Percentiles rank a stretch among this genome's conserved stretches.
Evolutionary conservation across 192 early-diverging fungal genomes (phyloP).

Genomic region (Backusella circina): DNA sequence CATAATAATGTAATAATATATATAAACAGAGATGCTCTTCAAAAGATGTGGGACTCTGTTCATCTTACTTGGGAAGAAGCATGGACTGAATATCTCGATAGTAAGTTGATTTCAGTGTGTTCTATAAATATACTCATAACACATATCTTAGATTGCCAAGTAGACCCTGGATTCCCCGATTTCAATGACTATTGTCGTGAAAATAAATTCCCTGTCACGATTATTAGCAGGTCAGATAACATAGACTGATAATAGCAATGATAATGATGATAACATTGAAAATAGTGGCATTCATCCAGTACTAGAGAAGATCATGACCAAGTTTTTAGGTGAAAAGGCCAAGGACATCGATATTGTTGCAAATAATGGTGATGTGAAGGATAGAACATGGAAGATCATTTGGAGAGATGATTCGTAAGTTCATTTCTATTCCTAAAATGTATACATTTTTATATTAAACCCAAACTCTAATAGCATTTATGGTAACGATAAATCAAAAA

Average conservation of each 20-base stretch:
- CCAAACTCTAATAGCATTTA: constrained; percentile 35
- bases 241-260: neutral
- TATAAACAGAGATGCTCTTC: constrained; percentile 22
- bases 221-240: constrained; percentile 49
- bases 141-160: constrained; percentile 37
- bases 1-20: neutral
- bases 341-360: constrained; percentile 55
- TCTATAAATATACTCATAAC: neutral
- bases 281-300: constrained; percentile 54
- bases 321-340: constrained; percentile 44
- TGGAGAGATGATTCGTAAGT: constrained; percentile 58
- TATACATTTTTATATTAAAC: neutral
- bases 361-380: constrained; percentile 46
- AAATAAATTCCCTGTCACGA: constrained; percentile 55
- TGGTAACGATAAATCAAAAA: constrained; percentile 63
- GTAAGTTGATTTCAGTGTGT: constrained; percentile 5
- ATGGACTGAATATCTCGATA: constrained; percentile 28
- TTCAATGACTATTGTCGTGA: constrained; percentile 51
- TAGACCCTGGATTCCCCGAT: constrained; percentile 58
- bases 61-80: constrained; percentile 36
- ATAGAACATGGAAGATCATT: constrained; percentile 55
- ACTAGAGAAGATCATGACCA: constrained; percentile 47
- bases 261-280: neutral
- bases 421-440: neutral
- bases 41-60: constrained; percentile 37